Conservation (phyloP, 306 rosid genomes). For the Vachellia pachyceras region DNA sequence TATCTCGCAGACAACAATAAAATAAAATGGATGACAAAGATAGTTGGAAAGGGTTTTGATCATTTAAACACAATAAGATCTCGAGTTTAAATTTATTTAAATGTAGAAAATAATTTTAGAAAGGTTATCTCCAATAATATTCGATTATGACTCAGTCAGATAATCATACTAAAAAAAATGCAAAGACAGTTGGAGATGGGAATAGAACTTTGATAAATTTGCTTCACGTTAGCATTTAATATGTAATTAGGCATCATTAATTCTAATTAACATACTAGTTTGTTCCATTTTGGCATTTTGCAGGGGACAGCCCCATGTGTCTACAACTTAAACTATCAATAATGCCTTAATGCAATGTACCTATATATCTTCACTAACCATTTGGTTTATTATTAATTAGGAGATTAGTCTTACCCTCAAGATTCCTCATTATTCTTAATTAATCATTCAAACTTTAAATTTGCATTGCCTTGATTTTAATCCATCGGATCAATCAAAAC, state of each 20-base stretch:
- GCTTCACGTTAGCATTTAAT: background rate
- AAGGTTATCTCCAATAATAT: no score
- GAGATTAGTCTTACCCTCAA: background rate
- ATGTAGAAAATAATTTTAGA: no score
- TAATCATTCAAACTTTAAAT: background rate
- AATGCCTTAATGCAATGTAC: background rate
- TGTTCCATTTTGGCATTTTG: background rate
- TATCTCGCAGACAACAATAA: background rate
- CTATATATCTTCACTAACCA: background rate
- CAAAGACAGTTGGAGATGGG: background rate
- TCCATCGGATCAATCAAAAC: no score
- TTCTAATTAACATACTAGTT: no score
- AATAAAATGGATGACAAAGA: background rate
- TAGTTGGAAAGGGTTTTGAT: no score
- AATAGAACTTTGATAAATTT: background rate
- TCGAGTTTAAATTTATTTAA: no score
- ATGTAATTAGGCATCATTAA: no score
- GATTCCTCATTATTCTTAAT: background rate
- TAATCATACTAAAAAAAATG: no score
- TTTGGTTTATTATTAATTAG: background rate
- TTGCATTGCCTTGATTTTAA: background rate
- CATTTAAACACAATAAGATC: no score
- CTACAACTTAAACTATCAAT: background rate
- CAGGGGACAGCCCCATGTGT: background rate
- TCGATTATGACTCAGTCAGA: no score